Percentiles rank a stretch among this genome's conserved stretches.
phyloP scores from a whole-genome alignment of 208 protist species.

The Angomonas ambiguus region DNA sequence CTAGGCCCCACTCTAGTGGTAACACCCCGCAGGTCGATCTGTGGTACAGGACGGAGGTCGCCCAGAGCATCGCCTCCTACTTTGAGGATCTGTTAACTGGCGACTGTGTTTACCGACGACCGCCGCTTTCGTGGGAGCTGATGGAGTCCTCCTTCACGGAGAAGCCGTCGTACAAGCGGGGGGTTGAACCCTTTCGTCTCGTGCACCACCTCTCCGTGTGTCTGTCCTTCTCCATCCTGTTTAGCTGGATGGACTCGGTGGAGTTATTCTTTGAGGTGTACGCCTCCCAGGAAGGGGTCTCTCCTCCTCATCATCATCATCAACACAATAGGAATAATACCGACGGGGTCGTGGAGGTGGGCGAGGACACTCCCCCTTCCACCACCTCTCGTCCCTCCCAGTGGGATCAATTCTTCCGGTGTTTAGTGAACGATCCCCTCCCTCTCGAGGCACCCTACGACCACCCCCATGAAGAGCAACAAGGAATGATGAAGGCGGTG shows the following conservation, averaged over 20 bases:
- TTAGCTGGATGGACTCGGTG: not conserved
- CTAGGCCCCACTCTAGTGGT: too few relatives aligned
- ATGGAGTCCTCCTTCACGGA: not conserved
- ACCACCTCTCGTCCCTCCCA: too few relatives aligned
- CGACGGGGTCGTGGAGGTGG: not conserved
- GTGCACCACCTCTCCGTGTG: too few relatives aligned
- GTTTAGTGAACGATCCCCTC: too few relatives aligned
- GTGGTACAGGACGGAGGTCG: constrained; percentile 26
- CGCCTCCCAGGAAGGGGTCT: too few relatives aligned
- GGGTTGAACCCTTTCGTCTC: constrained; percentile 13
- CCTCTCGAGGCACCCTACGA: too few relatives aligned
- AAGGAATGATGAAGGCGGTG: not conserved
- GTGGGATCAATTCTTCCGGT: too few relatives aligned
- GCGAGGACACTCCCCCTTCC: not conserved
- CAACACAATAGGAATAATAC: not conserved
- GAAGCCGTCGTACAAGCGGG: too few relatives aligned
- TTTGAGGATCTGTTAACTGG: constrained; percentile 14
- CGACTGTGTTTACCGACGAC: not conserved
- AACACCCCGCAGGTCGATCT: not conserved
- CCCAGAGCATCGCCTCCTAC: constrained; percentile 19
- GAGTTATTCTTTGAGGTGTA: not conserved
- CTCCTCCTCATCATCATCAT: too few relatives aligned
- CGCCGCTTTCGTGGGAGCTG: not conserved
- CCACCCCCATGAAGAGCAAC: too few relatives aligned
- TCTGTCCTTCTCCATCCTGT: not conserved